Evolutionary conservation across 2,329 filamentous ascomycete genomes (phyloP), one percentile per base, ranked within the genome.

Genomic region (Passalora sequoiae): DNA sequence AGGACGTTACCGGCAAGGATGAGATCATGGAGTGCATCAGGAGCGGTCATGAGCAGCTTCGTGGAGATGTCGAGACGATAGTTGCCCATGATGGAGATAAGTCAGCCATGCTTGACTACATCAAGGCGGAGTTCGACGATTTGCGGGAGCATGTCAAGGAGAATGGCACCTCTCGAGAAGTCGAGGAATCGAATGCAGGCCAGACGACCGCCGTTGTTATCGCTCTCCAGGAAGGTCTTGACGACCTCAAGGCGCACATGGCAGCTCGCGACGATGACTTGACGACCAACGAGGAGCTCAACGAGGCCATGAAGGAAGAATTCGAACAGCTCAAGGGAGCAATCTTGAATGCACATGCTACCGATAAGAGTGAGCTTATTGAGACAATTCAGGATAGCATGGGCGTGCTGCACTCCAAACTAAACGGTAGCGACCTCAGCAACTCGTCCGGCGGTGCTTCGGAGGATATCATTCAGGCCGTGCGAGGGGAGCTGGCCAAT

Each of bases 261-360:
- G 51, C 52, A 28, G 44, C 39, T 15, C 44, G 55, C 19, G 45
- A 53, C 30, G 50, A 55, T 10, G 52, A 54, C 27, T 44, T 52
- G 16, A 69, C 46, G 17, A 49, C 47, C 25, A 59, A 40, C 37
- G 69, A 73, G 12, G 71, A 73, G 29, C 66, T 74, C 44, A 74
- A 82, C 28, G 83, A 87, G 46, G 78, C 86, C 38, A 81, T 94
- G 63, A 85, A 84, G 60, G 80, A 81, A 29, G 87, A 94, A 59
- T 84, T 94, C 38, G 86, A 92, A 50, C 82, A 87, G 41, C 75
- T 95, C 6, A 82, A 87, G 19, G 83, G 89, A 13, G 78, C 84
- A 0, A 77, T 95, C 38, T 85, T 88, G 61, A 67, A 74, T 37
- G 73, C 76, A 36, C 67, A 71, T n/a, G 64, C 70, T 0, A 66